Evolutionary conservation across 257 asterid species (phyloP), one percentile per base, ranked within the genome.

Genomic region (Misopates orontium): DNA sequence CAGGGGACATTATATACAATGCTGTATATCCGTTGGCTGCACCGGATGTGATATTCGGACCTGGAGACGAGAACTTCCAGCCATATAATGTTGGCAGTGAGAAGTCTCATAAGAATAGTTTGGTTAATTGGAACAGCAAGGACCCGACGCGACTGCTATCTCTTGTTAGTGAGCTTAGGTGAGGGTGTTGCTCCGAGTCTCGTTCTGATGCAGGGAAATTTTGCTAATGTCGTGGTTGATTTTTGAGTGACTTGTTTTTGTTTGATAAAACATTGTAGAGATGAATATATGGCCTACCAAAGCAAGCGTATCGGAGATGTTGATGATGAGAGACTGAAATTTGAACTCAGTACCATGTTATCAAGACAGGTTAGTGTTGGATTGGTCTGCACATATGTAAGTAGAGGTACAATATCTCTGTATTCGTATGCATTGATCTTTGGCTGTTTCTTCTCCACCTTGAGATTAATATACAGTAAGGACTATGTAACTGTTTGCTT

Each of bases 1-100:
- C 64, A 90, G 99, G 99, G 99, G 99, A 90, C 82, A 79, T 90
- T 31, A 59, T 82, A 57, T 90, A 79, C 79, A 87, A 88, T 71
- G 97, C 95, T 0, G 49, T 75, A 73, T 90, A 87, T 74, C 97
- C 99, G 8, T 52, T 94, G 79, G 83, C 94, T 44, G 82, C 83
- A 1, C 99, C 99, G 1, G 97, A 94, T 82, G 67, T 94, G 52
- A 84, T 94, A 62, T 94, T 94, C 56, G 95, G 88, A 22, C 84
- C 83, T 2, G 97, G 90, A 57, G 96, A 94, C 47, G 97, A 80
- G 65, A 71, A 66, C 56, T 94, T 94, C 71, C 73, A 71, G 73
- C 97, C 96, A 7, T 86, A 76, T 76, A 52, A 39, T 17, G 77
- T 59, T 42, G 60, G 21, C 52, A 32, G 19, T 21, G 82, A 54